phyloP scores from a whole-genome alignment of 2,329 filamentous ascomycete genomes.

The Penicillium thymicola region DNA sequence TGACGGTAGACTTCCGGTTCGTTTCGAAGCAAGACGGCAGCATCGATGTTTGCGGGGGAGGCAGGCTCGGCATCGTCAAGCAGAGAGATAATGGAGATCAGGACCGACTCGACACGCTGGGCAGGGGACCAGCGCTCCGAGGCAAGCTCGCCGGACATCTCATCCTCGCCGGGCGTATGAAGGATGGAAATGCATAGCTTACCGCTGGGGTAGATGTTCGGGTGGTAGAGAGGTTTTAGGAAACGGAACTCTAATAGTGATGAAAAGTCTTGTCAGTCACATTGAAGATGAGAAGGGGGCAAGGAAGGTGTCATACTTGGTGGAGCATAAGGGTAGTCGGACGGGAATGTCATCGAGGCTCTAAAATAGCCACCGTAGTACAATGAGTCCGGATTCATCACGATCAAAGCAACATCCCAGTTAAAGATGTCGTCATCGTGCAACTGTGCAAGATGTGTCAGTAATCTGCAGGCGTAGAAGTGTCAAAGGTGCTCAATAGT shows the following conservation, averaged over 20 bases:
- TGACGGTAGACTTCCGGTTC: conserved; percentile 66
- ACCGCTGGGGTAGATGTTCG: conserved; percentile 89
- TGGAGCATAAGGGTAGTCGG: conserved; percentile 85
- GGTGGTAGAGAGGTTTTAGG: conserved; percentile 74
- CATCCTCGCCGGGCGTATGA: conserved; percentile 85
- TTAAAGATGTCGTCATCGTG: conserved; percentile 79
- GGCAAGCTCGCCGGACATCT: conserved; percentile 84
- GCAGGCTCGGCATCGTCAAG: conserved; percentile 92
- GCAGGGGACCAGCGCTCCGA: conserved; percentile 92
- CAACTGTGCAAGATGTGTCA: conserved; percentile 49
- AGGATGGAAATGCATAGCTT: conserved; percentile 95
- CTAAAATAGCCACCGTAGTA: conserved; percentile 94
- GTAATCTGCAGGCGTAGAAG: background rate
- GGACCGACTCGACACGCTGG: conserved; percentile 89
- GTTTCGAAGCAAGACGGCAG: conserved; percentile 79
- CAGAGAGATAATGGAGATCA: conserved; percentile 86
- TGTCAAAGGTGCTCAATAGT: background rate
- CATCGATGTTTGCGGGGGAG: conserved; percentile 92
- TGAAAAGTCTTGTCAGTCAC: background rate
- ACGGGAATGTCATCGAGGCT: conserved; percentile 81
- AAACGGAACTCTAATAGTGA: conserved; percentile 70
- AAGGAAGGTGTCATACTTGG: conserved; percentile 52
- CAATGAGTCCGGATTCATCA: conserved; percentile 85
- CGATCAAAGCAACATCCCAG: conserved; percentile 86
- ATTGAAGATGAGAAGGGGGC: background rate